A percentile compares a stretch with the other conserved stretches of the same genome.
Evolutionary conservation across 2,329 filamentous ascomycete species (phyloP).

Genomic region (Penicillium corylophilum): DNA sequence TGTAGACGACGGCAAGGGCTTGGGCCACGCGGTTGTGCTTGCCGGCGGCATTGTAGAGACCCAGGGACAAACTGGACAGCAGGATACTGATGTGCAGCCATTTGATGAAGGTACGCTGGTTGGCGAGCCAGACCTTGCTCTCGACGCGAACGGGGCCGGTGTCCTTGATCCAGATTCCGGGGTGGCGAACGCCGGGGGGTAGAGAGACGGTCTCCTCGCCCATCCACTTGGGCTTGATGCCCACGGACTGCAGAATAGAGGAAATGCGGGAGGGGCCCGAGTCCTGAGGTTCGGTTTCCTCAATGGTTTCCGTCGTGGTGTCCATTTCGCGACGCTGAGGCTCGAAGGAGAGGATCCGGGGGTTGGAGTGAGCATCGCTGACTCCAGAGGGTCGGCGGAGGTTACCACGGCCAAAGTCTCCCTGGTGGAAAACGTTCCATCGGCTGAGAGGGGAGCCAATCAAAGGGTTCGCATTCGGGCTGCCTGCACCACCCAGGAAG

Average conservation of each 20-base stretch:
- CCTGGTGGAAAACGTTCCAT: conserved; percentile 14
- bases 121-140: conserved; percentile 97
- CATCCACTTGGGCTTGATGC: conserved; percentile 68
- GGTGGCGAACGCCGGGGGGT: conserved; percentile 85
- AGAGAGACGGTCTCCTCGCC: conserved; percentile 57
- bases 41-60: conserved; percentile 84
- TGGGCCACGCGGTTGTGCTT: conserved; percentile 71
- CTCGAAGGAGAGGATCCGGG: conserved; percentile 42
- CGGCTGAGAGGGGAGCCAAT: conserved; percentile 37
- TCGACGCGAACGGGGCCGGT: conserved; percentile 87
- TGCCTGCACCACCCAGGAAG: conserved; percentile 62
- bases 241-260: conserved; percentile 78
- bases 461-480: conserved; percentile 28
- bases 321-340: conserved; percentile 20
- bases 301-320: conserved; percentile 18
- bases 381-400: background rate
- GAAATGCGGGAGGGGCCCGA: conserved; percentile 59
- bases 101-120: conserved; percentile 96
- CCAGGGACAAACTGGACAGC: conserved; percentile 78
- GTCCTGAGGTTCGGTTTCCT: conserved; percentile 29
- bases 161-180: conserved; percentile 90
- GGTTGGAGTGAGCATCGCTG: conserved; percentile 21
- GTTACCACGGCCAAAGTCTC: conserved; percentile 25
- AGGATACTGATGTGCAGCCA: conserved; percentile 96
- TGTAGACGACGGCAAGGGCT: conserved; percentile 78